Base-by-base conservation (phyloP, 2,329 filamentous ascomycete species). In the Lasiodiplodia sp. region DNA sequence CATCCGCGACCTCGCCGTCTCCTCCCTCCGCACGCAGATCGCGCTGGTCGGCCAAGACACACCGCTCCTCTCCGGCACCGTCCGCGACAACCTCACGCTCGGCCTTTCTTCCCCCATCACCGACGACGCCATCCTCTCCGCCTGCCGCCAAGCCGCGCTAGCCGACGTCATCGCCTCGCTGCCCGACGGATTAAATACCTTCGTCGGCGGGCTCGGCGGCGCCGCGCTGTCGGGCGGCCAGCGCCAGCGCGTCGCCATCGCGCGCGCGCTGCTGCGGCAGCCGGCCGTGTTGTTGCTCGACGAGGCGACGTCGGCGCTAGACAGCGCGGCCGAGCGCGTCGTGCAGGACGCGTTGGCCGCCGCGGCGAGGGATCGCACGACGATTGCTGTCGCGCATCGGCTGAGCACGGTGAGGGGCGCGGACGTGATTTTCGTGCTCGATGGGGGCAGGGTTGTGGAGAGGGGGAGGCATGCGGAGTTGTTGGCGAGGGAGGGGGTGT, bases 371-470 rank as follows among this genome's bases (percentile, higher is more conserved):
- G 93, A 93, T 11, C 87, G 94, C 64, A 97, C 94, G 87, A 98
- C 95, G 0, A 96, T 99, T 71, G 94, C 95, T 0, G 95, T 99
- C 1, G 96, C 96, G 3, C 95, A 99, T 80, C 86, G 96, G 28
- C 83, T 99, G 6, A 93, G 90, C 75, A 97, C 96, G 0, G 97
- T 98, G 70, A 94, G 97, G 78, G 94, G 96, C 78, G 95, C 95
- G 0, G 95, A 98, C 77, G 83, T 95, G 60, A 98, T 98, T 74
- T 97, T 96, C 72, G 95, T 98, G n/a, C 96, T 98, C 77, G 94
- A 97, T 78, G 90, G 92, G 74, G 96, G 95, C 8, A 87, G 88
- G 69, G 88, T 98, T 53, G 92, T 96, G 1, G 95, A 98, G 83
- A 87, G 88, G 72, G 95, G 95, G 5, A 93, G 89, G 10, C 95